Conservation (phyloP, 768 basidiomycete species). For the Gymnopilus dilepis region DNA sequence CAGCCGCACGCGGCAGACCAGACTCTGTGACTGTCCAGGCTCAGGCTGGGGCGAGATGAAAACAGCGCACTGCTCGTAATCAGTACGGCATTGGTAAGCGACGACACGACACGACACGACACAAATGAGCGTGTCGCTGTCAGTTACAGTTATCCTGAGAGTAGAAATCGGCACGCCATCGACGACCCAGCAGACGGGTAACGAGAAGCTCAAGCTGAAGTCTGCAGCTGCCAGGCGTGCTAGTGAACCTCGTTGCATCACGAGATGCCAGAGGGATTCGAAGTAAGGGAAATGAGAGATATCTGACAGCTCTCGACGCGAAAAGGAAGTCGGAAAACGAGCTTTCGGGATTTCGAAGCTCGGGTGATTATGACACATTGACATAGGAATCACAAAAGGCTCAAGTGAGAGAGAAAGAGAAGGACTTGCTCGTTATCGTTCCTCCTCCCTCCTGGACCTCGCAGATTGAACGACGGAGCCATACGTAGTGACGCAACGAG, state of each 20-base stretch:
- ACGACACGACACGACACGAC: too few species aligned
- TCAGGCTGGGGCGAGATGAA: not conserved
- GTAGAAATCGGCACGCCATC: too few species aligned
- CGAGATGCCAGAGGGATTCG: not conserved
- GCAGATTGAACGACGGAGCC: slow-evolving; percentile 8
- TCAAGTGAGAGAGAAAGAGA: not conserved
- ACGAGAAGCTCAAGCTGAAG: too few species aligned
- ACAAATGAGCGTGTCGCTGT: too few species aligned
- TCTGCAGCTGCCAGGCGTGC: too few species aligned
- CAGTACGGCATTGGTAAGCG: not conserved
- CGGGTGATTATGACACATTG: not conserved
- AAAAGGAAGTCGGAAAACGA: not conserved
- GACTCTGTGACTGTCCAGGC: too few species aligned
- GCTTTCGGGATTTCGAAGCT: too few species aligned
- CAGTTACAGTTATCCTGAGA: too few species aligned
- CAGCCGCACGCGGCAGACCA: not conserved
- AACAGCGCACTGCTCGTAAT: not conserved
- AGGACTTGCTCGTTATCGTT: slow-evolving; percentile 18
- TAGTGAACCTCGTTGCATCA: not conserved
- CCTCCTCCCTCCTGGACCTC: slow-evolving; percentile 9
- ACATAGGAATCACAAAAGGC: not conserved
- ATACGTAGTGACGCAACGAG: too few species aligned
- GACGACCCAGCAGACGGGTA: not conserved
- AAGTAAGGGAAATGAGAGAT: too few species aligned
- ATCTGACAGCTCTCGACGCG: not conserved